Base-by-base conservation (phyloP, 352 stramenopile species). In the Pythium guiyangense region DNA sequence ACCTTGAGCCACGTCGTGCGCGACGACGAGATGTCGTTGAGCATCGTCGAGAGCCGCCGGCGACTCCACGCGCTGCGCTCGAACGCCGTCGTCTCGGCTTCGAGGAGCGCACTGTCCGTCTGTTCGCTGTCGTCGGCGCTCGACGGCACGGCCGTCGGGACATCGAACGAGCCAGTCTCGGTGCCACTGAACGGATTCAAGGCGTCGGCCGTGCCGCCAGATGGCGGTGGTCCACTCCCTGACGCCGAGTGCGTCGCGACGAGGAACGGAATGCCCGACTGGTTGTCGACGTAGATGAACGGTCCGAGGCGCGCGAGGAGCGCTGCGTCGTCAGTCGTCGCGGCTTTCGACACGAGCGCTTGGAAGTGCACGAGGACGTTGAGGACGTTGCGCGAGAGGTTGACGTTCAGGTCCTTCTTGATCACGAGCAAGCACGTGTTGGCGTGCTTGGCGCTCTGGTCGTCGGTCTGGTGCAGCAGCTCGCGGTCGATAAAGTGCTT, bases 401-500 rank as follows among this genome's bases (percentile, higher is more conserved):
- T 94, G 35, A 94, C 67, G 53, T 88, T 90, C 39, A 94, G 79
- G 42, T 83, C 80, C n/a, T 86, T 80, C 49, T 88, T 85, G 57
- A 90, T 79, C 44, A 88, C 78, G 8, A 92, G 59, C 51, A 94
- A 69, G 35, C 86, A 88, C 17, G 80, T 89, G 42, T 89, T 79
- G 6, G 75, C 66, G 15, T 75, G 46, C 68, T 71, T 73, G 9
- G 74, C 77, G 26, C 77, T 65, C 40, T 87, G 73, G 29, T 89
- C 77, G 29, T 88, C 70, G 31, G 60, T 62, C 46, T 84, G 67
- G 27, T 77, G 68, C 35, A 94, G 62, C 1, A 94, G 60, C 56
- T 94, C 82, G 22, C 84, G 84, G 49, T 84, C 86, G 47, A 94
- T 94, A 34, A 91, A 92, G 56, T 90, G 85, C 58, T 94, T 92